Evolutionary conservation across 1,284 basidiomycete genomes (phyloP).

Genomic region (Schizophyllum commune): DNA sequence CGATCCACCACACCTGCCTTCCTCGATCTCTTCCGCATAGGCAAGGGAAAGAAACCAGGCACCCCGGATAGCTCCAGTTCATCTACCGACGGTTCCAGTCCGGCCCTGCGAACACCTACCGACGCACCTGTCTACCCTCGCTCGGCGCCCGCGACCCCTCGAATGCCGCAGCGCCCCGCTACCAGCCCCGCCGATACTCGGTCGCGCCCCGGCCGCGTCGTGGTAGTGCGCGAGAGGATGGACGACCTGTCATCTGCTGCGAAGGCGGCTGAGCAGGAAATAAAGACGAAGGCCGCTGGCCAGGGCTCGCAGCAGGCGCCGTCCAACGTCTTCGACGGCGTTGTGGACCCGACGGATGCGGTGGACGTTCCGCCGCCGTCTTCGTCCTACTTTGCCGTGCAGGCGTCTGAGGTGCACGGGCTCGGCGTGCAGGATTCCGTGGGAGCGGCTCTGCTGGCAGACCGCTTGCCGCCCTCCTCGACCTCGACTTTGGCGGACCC

Average conservation of each 20-base stretch:
- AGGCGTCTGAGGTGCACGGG: constrained; percentile 60
- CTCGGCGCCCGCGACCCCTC: constrained; percentile 26
- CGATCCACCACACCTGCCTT: constrained; percentile 48
- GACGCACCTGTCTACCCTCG: constrained; percentile 46
- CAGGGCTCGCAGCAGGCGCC: constrained; percentile 20
- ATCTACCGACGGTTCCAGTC: constrained; percentile 30
- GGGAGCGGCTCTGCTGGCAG: constrained; percentile 64
- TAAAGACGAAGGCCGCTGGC: constrained; percentile 42
- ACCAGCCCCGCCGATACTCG: constrained; percentile 18
- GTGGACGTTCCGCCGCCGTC: constrained; percentile 66
- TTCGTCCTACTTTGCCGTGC: constrained; percentile 60
- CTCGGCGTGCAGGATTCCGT: constrained; percentile 64
- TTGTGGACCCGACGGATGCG: constrained; percentile 75
- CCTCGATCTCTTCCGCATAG: constrained; percentile 60
- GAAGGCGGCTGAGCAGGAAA: constrained; percentile 63
- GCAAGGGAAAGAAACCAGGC: constrained; percentile 54
- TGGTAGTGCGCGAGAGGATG: constrained; percentile 75
- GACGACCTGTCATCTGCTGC: constrained; percentile 58
- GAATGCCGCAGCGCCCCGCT: constrained; percentile 30
- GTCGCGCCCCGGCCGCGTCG: constrained; percentile 47
- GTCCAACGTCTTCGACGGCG: constrained; percentile 30
- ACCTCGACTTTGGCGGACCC: constrained; percentile 46
- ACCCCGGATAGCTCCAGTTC: constrained; percentile 35
- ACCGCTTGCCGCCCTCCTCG: constrained; percentile 55
- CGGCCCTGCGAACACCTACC: constrained; percentile 53